A percentile compares a stretch with the other conserved stretches of the same genome.
These are phyloP conservation scores for Calonectria hongkongensis DNA, from an alignment of 2,329 filamentous ascomycete genomes.

Conservation along the genomic window DNA sequence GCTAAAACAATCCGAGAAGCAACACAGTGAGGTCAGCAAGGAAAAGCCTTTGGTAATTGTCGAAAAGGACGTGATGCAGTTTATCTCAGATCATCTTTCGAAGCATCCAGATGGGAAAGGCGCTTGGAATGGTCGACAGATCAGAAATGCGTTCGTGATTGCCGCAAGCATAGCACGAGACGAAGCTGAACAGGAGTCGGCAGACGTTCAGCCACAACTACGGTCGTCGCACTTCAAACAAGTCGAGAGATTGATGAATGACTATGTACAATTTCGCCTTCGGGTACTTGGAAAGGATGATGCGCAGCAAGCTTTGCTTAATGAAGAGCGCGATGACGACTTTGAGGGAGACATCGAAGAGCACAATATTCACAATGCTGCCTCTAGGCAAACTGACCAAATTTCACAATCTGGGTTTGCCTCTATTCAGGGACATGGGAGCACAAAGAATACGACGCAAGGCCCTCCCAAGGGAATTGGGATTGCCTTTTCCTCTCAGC, in stretches of 20 bases:
- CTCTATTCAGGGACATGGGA: neutral
- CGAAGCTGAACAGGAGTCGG: slow-evolving; percentile 10
- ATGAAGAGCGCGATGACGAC: slow-evolving; percentile 36
- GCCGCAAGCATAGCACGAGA: slow-evolving; percentile 24
- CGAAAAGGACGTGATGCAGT: slow-evolving; percentile 7
- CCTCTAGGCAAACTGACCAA: neutral
- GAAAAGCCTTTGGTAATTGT: slow-evolving; percentile 1
- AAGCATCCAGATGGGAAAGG: slow-evolving; percentile 25
- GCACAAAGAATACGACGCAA: neutral
- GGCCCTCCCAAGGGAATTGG: neutral
- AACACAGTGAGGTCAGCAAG: neutral
- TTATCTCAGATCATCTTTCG: slow-evolving; percentile 10
- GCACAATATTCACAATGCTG: neutral
- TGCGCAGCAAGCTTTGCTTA: slow-evolving; percentile 22
- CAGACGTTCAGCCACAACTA: slow-evolving; percentile 12
- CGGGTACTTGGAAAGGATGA: slow-evolving; percentile 26
- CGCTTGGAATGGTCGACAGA: slow-evolving; percentile 33
- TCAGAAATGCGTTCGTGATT: slow-evolving; percentile 31
- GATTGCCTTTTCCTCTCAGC: neutral
- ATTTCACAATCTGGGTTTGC: neutral
- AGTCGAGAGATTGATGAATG: slow-evolving; percentile 26
- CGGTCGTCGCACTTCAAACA: slow-evolving; percentile 32
- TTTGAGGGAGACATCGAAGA: slow-evolving; percentile 13
- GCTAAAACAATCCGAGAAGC: slow-evolving; percentile 10
- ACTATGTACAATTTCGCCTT: slow-evolving; percentile 10